Percentiles rank a stretch among this genome's conserved stretches.
Evolutionary conservation across 2,329 filamentous ascomycete species (phyloP).

Genomic region (Didymosphaeria variabile): DNA sequence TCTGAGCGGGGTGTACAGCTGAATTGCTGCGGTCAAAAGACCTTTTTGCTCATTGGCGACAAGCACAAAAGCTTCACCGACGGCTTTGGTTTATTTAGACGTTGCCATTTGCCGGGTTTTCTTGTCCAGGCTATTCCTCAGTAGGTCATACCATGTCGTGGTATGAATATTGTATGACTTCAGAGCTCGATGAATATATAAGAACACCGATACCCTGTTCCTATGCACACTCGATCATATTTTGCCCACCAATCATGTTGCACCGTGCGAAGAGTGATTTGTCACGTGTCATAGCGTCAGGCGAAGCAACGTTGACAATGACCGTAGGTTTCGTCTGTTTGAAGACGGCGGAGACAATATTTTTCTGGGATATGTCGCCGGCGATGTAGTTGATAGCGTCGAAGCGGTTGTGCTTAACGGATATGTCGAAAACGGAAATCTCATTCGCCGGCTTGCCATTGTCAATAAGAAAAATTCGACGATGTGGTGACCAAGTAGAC

Average conservation of each 20-base stretch:
- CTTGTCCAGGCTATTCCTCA: conserved; percentile 19
- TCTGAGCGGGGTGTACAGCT: conserved; percentile 19
- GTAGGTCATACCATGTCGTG: conserved; percentile 22
- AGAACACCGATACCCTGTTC: conserved; percentile 22
- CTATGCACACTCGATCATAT: conserved; percentile 21
- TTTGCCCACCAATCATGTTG: conserved; percentile 23
- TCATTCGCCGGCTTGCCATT: conserved; percentile 11
- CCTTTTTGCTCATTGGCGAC: conserved; percentile 25
- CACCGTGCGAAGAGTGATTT: conserved; percentile 15
- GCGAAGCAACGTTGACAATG: conserved; percentile 26
- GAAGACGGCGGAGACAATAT: conserved; percentile 13
- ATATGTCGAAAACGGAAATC: conserved; percentile 22
- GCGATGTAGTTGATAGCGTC: conserved; percentile 17
- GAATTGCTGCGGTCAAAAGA: conserved; percentile 22
- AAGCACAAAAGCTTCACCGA: conserved; percentile 29
- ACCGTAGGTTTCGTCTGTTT: conserved; percentile 16
- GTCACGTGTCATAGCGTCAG: conserved; percentile 10
- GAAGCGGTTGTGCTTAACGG: conserved; percentile 20
- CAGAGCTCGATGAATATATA: conserved; percentile 29
- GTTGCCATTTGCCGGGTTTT: conserved; percentile 15
- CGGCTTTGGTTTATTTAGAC: conserved; percentile 24
- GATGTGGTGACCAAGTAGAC: conserved; percentile 28
- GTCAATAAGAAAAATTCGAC: conserved; percentile 25
- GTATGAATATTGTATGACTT: conserved; percentile 28
- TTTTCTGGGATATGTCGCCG: conserved; percentile 16